Evolutionary conservation across 2,329 filamentous ascomycete species (phyloP).

Genomic region (Claviceps lovelessii): DNA sequence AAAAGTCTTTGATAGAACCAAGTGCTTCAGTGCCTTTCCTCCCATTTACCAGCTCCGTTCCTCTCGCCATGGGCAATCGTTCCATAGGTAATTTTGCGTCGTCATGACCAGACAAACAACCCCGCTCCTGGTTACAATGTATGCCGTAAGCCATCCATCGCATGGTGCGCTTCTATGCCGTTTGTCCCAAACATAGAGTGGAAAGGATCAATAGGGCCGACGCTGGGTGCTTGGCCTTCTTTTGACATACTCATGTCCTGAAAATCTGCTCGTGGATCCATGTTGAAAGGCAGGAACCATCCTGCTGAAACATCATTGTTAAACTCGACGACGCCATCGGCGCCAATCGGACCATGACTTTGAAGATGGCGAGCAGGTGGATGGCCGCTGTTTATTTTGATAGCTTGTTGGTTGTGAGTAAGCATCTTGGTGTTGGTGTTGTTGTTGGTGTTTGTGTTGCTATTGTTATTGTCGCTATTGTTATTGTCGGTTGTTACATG

Average conservation of each 20-base stretch:
- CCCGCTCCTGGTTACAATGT: slow-evolving; percentile 11
- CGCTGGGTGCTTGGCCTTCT: slow-evolving; percentile 13
- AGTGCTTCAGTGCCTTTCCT: background rate
- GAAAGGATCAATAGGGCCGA: slow-evolving; percentile 28
- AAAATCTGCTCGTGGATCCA: slow-evolving; percentile 56
- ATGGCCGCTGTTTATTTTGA: slow-evolving; percentile 13
- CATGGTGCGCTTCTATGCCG: slow-evolving; percentile 23
- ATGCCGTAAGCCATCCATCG: slow-evolving; percentile 19
- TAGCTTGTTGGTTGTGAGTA: slow-evolving; percentile 14
- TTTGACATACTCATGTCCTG: slow-evolving; percentile 31
- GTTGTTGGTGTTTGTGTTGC: background rate
- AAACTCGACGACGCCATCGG: slow-evolving; percentile 12
- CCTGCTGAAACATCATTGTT: slow-evolving; percentile 44
- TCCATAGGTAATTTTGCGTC: background rate
- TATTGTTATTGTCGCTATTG: no score
- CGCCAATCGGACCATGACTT: slow-evolving; percentile 9
- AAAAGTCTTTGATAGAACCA: no score
- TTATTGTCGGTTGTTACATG: background rate
- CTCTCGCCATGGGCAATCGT: no score
- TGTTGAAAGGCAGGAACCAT: slow-evolving; percentile 90
- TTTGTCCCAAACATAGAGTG: slow-evolving; percentile 30
- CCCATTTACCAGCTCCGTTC: background rate
- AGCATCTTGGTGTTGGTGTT: background rate
- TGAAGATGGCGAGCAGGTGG: slow-evolving; percentile 15
- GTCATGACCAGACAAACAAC: background rate